Conservation (phyloP, 1,284 basidiomycete genomes). For the Athelia sp. region DNA sequence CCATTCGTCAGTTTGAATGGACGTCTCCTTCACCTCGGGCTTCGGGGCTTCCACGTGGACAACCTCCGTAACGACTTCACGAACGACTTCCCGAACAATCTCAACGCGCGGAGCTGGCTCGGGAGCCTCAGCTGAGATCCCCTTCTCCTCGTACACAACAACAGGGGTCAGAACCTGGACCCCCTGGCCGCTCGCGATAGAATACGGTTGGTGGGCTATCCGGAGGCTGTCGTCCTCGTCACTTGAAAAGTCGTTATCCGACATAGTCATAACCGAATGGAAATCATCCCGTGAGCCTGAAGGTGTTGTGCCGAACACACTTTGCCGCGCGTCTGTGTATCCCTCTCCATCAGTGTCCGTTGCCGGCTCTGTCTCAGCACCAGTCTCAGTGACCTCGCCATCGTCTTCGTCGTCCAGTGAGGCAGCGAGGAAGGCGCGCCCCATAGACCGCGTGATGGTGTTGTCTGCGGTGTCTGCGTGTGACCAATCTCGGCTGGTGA, state of each 20-base stretch:
- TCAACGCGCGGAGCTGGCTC: conserved; percentile 11
- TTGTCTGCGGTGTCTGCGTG: conserved; percentile 40
- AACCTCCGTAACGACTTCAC: not conserved
- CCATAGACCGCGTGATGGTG: conserved; percentile 34
- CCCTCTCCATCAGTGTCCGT: conserved; percentile 69
- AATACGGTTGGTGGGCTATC: conserved; percentile 27
- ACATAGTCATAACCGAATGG: conserved; percentile 69
- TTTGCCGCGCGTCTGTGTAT: conserved; percentile 80
- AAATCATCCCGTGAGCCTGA: conserved; percentile 61
- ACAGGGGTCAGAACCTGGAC: not conserved
- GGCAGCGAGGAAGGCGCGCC: conserved; percentile 30
- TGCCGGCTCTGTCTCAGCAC: conserved; percentile 49
- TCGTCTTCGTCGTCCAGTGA: conserved; percentile 34
- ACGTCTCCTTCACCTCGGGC: conserved; percentile 64
- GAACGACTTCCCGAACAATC: no score
- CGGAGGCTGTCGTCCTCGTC: conserved; percentile 65
- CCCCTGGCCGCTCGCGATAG: conserved; percentile 18
- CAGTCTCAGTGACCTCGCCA: conserved; percentile 39
- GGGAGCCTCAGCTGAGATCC: conserved; percentile 29
- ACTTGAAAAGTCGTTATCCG: conserved; percentile 61
- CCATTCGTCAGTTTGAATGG: conserved; percentile 75
- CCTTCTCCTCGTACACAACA: conserved; percentile 26
- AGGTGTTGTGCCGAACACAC: conserved; percentile 61
- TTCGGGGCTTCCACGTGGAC: conserved; percentile 35
- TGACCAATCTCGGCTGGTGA: conserved; percentile 41